Base-by-base conservation (phyloP, 1,139 yeast species). In the Schwanniomyces etchellsii region DNA sequence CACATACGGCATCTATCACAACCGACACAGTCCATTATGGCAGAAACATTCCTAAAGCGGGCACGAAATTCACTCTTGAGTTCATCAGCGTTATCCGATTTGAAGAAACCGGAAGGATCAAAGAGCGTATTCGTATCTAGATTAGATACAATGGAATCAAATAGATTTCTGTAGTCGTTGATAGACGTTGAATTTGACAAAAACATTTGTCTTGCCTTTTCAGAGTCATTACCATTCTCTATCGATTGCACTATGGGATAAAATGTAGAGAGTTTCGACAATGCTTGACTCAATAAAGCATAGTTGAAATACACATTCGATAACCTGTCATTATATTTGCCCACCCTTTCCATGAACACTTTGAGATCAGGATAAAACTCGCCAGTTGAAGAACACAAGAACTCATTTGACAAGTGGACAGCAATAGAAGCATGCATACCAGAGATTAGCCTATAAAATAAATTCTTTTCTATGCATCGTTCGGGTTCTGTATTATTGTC, bases 341-440 rank as follows among this genome's bases (percentile, higher is more conserved):
- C 98, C 5, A 93, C 97, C 44, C 96, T 73, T 42, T 75, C 76
- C 84, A 86, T 82, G 58, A 89, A 93, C 28, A 85, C 70, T 28
- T 76, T 76, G 38, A 85, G 64, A 51, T 88, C 81, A 12, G 96
- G 96, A 27, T 76, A 83, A 76, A 95, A 89, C 33, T 75, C 74
- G 22, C 86, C 91, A 2, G 85, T 74, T 23, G 70, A 72, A 26
- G 83, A 71, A 51, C 85, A 72, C 48, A 85, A 69, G 55, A 76
- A 86, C 47, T 91, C 96, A 49, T 83, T 84, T 16, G 95, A 78
- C 37, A 93, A 66, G 57, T 93, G 99, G 2, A 95, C 88, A 6
- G 95, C 93, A 40, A 93, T 88, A 4, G 96, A 85, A 2, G 96
- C 88, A 54, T 93, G 99, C 82, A 93, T 74, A 2, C 99, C 99